These are phyloP conservation scores for Lentinula raphanica DNA, from an alignment of 768 basidiomycete species.

Conservation along the genomic window DNA sequence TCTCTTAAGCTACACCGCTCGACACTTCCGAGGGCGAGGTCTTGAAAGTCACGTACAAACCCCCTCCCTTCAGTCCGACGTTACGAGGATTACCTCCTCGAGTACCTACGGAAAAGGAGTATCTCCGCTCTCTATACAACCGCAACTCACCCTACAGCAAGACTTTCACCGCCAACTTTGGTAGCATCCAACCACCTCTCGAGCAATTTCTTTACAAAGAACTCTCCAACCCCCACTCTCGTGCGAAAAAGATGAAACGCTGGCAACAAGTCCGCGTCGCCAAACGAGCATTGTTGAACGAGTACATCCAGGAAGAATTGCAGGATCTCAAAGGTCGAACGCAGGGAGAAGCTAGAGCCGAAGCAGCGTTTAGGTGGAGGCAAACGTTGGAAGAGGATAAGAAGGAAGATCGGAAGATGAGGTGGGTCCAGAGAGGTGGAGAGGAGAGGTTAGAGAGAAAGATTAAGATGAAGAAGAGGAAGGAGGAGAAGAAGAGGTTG, in stretches of 20 bases:
- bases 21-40: conserved; percentile 64
- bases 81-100: conserved; percentile 32
- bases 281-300: conserved; percentile 44
- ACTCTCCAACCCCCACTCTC: conserved; percentile 76
- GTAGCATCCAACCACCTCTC: conserved; percentile 51
- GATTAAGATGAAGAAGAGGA: conserved; percentile 40
- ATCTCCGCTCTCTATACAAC: conserved; percentile 51
- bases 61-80: conserved; percentile 45
- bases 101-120: conserved; percentile 48
- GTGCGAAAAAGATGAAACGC: conserved; percentile 74
- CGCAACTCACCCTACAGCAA: conserved; percentile 21
- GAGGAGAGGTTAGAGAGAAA: conserved; percentile 51
- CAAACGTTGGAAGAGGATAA: conserved; percentile 52
- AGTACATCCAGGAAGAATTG: conserved; percentile 51
- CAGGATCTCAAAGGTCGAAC: conserved; percentile 56
- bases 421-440: conserved; percentile 44
- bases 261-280: conserved; percentile 57
- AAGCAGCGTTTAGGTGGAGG: conserved; percentile 73
- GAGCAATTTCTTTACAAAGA: conserved; percentile 65
- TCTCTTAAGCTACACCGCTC: conserved; percentile 44
- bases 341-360: conserved; percentile 58
- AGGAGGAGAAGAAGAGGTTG: conserved; percentile 47
- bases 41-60: conserved; percentile 63
- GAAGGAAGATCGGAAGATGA: conserved; percentile 56
- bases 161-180: conserved; percentile 33